Percentiles rank a stretch among this genome's conserved stretches.
Evolutionary conservation across 768 basidiomycete species (phyloP).

Genomic region (Ramaria sp.): DNA sequence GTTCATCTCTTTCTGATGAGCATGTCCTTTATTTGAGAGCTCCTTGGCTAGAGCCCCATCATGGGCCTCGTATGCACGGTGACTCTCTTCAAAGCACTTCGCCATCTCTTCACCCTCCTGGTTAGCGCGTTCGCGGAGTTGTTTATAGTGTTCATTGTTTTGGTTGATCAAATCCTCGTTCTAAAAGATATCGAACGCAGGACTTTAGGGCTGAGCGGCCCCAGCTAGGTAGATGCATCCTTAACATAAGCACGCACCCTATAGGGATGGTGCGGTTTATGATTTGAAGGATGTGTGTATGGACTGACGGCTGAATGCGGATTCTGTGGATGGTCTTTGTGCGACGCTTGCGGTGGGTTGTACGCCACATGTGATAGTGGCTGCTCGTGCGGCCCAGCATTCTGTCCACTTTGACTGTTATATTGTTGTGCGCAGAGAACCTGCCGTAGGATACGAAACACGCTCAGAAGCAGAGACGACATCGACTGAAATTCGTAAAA

Average conservation of each 20-base stretch:
- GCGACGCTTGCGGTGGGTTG: neutral
- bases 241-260: neutral
- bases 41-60: slow-evolving; percentile 76
- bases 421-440: neutral
- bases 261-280: neutral
- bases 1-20: slow-evolving; percentile 70
- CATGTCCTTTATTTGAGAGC: slow-evolving; percentile 70
- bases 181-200: slow-evolving; percentile 11
- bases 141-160: slow-evolving; percentile 54
- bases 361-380: neutral
- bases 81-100: slow-evolving; percentile 55
- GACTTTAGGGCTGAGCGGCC: too few species aligned
- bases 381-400: neutral
- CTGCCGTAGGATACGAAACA: slow-evolving; percentile 3
- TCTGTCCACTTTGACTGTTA: neutral
- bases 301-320: neutral
- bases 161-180: slow-evolving; percentile 41
- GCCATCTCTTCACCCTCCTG: slow-evolving; percentile 75
- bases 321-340: neutral
- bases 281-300: neutral
- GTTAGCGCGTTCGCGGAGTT: slow-evolving; percentile 65
- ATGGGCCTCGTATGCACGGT: slow-evolving; percentile 59
- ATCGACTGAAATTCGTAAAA: neutral
- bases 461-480: slow-evolving; percentile 13
- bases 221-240: neutral